Conservation (phyloP, 208 protist species). For the Tritrichomonas musculus region DNA sequence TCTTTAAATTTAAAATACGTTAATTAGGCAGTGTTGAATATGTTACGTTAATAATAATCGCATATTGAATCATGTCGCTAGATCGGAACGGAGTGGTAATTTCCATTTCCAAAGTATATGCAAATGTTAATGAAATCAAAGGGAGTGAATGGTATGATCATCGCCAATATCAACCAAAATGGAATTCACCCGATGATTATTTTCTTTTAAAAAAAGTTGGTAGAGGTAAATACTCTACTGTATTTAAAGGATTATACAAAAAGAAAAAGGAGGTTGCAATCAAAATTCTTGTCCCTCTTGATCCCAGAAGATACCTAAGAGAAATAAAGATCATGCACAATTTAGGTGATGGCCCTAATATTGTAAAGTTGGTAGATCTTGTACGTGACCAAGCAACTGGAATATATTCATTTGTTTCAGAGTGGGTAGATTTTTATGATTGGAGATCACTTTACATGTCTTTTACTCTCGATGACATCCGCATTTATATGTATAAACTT, state of each 20-base stretch:
- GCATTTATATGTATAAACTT: background rate
- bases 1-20: too few species aligned
- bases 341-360: background rate
- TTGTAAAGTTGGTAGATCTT: background rate
- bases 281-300: background rate
- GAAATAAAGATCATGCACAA: background rate
- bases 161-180: too few species aligned
- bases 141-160: too few species aligned
- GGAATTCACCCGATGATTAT: too few species aligned
- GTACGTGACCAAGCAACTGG: background rate
- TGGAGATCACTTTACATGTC: background rate
- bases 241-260: background rate
- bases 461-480: background rate
- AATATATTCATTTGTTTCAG: background rate
- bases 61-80: too few species aligned
- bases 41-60: too few species aligned
- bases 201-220: background rate
- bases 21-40: too few species aligned
- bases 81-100: too few species aligned
- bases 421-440: background rate
- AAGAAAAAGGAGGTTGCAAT: background rate
- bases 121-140: too few species aligned
- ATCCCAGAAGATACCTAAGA: background rate
- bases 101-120: too few species aligned
- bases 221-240: background rate